phyloP scores from a whole-genome alignment of 345 rosid genomes.

The Moricandia arvensis region DNA sequence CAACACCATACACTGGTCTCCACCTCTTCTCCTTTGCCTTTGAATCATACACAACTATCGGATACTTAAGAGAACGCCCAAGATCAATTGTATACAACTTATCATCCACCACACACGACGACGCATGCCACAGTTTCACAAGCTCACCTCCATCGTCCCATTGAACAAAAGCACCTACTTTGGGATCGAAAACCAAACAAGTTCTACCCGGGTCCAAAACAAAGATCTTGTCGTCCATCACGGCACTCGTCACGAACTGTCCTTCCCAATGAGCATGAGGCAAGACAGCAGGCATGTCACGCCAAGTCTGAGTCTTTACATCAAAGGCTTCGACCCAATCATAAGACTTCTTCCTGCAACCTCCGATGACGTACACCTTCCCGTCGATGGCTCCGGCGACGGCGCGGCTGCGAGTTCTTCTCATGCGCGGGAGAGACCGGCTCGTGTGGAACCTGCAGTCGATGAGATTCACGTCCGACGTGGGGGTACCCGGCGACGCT shows the following conservation, averaged over 20 bases:
- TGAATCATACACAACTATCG: not conserved
- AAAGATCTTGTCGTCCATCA: not conserved
- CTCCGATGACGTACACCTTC: not conserved
- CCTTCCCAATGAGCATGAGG: not conserved
- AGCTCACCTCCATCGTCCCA: not conserved
- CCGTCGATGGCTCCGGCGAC: not conserved
- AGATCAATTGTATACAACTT: not conserved
- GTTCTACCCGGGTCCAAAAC: not conserved
- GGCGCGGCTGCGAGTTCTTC: not conserved
- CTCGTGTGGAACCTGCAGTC: not conserved
- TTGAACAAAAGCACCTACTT: not conserved
- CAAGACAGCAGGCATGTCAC: not conserved
- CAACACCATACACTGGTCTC: not conserved
- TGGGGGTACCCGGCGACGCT: not conserved
- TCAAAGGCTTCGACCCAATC: not conserved
- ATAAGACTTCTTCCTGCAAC: not conserved
- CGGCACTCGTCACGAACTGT: not conserved
- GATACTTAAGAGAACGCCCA: not conserved
- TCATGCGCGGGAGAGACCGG: not conserved
- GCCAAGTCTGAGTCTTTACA: not conserved
- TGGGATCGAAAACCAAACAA: not conserved
- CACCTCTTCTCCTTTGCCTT: not conserved
- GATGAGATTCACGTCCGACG: not conserved
- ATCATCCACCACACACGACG: slow-evolving; percentile 1
- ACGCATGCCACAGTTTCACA: not conserved